Evolutionary conservation across 805 yeast genomes (phyloP).

Genomic region (Starmerella stellata): DNA sequence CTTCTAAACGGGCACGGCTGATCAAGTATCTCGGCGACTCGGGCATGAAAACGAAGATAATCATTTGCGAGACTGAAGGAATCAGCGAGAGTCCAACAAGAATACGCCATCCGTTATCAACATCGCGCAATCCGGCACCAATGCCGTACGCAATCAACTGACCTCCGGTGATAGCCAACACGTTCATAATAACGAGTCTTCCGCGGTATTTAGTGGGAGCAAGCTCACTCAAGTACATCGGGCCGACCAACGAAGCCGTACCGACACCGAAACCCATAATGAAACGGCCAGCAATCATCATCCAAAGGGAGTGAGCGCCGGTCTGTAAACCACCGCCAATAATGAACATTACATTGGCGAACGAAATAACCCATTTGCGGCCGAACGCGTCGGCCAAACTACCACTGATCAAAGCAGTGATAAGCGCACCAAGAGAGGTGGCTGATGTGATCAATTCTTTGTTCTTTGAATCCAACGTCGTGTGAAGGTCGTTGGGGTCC

Average conservation of each 20-base stretch:
- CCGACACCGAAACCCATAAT: constrained; percentile 96
- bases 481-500: constrained; percentile 46
- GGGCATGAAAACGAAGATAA: constrained; percentile 67
- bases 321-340: constrained; percentile 76
- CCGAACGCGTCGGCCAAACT: constrained; percentile 66
- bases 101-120: constrained; percentile 79
- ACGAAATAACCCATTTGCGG: constrained; percentile 65
- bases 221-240: constrained; percentile 75
- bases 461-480: constrained; percentile 49
- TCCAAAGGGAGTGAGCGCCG: constrained; percentile 65
- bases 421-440: constrained; percentile 80
- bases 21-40: constrained; percentile 89
- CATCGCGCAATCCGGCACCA: constrained; percentile 41
- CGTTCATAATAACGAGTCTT: constrained; percentile 71
- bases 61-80: constrained; percentile 66
- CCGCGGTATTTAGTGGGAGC: constrained; percentile 90
- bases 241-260: constrained; percentile 84
- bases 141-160: constrained; percentile 81
- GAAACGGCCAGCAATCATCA: constrained; percentile 81
- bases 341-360: constrained; percentile 64
- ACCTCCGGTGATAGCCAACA: constrained; percentile 84
- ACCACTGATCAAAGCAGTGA: constrained; percentile 68
- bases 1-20: constrained; percentile 43
- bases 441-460: constrained; percentile 87
- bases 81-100: constrained; percentile 78